Evolutionary conservation across 495 filamentous ascomycete species (phyloP), one percentile per base, ranked within the genome.

Genomic region (Lophium mytilinum): DNA sequence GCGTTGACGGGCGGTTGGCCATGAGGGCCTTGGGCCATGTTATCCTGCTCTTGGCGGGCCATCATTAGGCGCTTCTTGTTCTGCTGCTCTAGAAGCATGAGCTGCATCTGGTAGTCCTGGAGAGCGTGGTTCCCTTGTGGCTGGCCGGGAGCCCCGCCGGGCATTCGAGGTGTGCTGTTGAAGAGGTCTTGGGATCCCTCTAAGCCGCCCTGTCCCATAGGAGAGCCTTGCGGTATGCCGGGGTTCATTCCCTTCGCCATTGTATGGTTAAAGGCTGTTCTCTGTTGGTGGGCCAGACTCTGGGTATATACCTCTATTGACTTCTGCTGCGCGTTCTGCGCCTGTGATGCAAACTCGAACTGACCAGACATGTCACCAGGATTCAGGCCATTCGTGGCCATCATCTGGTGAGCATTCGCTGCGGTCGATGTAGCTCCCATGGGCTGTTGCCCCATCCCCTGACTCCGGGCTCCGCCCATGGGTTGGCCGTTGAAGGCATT

Each of bases 71-170:
- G 79, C 67, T 92, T 93, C 80, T 97, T 98, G 65, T 97, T 98
- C 71, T 98, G 93, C 73, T 98, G 93, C 71, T 98, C 93, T 40
- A 98, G 83, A 53, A 98, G 71, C 93, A 97, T 96, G 68, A 98
- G 76, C 67, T 98, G 93, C 93, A 96, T 96, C 74, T 98, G 93
- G 72, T 98, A 97, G 70, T 97, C 94, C 69, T 96, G 92, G 53
- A 98, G 77, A 37, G 94, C 94, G 70, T 96, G 91, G 66, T 93
- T 96, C 68, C 89, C 89, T 50, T 81, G 79, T 56, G 70, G 70
- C 52, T 75, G 76, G 11, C 68, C 68, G 40, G 77, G 73, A 68
- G 77, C 75, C 57, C 78, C 80, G 46, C 56, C 24, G 40, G 52
- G 53, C 48, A 62, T 77, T 72, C 37, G 77, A 62, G 55, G 60